A percentile compares a stretch with the other conserved stretches of the same genome.
phyloP scores from a whole-genome alignment of 2,329 filamentous ascomycete genomes.

The Triangularia verruculosa region DNA sequence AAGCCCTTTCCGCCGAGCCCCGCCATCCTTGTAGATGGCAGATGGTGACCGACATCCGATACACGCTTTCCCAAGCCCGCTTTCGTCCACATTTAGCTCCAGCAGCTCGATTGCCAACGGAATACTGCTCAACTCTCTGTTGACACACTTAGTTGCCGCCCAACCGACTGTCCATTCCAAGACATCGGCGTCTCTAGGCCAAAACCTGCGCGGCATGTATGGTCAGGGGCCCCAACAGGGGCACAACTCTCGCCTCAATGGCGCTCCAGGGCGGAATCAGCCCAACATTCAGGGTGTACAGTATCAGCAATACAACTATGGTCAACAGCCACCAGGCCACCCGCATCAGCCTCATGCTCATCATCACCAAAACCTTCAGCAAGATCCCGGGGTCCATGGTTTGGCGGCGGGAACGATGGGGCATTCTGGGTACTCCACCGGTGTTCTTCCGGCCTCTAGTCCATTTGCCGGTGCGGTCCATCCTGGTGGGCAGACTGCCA shows the following conservation, averaged over 20 bases:
- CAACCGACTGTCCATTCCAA: conserved; percentile 32
- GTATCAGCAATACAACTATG: conserved; percentile 64
- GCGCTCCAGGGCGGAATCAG: conserved; percentile 57
- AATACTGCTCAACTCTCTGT: conserved; percentile 33
- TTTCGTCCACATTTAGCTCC: conserved; percentile 53
- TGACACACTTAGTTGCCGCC: conserved; percentile 33
- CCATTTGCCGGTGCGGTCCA: conserved; percentile 52
- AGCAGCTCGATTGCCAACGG: conserved; percentile 40
- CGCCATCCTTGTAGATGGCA: conserved; percentile 56
- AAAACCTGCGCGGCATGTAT: conserved; percentile 60
- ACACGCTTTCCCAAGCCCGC: conserved; percentile 57
- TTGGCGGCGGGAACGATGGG: conserved; percentile 54
- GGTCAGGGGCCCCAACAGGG: conserved; percentile 68
- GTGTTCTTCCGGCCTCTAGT: conserved; percentile 62
- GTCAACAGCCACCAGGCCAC: conserved; percentile 58
- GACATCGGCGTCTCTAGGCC: conserved; percentile 32
- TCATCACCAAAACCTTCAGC: conserved; percentile 58
- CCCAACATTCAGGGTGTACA: conserved; percentile 35
- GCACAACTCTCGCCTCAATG: conserved; percentile 75
- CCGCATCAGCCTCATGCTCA: conserved; percentile 65
- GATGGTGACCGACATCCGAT: conserved; percentile 65
- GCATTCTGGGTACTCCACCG: conserved; percentile 61
- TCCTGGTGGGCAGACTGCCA: conserved; percentile 55
- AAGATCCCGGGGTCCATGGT: conserved; percentile 54
- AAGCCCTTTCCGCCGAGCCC: conserved; percentile 19